These are phyloP conservation scores for Waltergamsia citrina DNA, from an alignment of 2,329 filamentous ascomycete genomes.

Conservation along the genomic window DNA sequence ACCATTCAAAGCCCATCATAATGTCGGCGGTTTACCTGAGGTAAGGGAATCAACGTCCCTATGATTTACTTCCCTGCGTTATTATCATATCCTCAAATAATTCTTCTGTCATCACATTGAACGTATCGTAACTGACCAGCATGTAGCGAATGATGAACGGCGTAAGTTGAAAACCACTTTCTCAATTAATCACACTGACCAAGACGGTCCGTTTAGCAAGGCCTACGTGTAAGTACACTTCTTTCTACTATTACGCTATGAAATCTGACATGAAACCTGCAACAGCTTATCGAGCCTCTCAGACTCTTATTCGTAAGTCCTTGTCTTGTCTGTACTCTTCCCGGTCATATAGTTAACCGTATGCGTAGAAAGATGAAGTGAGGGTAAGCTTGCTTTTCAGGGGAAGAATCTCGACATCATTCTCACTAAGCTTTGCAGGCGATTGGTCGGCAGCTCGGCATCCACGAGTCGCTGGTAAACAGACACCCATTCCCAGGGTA, in stretches of 20 bases:
- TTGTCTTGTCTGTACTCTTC: no score
- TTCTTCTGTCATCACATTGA: neutral
- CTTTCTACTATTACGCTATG: neutral
- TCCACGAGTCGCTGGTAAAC: slow-evolving; percentile 15
- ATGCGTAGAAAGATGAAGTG: slow-evolving; percentile 3
- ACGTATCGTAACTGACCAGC: neutral
- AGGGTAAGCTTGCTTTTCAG: no score
- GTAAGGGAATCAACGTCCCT: no score
- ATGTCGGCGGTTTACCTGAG: slow-evolving; percentile 59
- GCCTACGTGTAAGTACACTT: slow-evolving; percentile 2
- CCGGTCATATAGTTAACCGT: no score
- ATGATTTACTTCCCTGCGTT: no score
- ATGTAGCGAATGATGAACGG: slow-evolving; percentile 34
- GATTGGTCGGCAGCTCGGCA: slow-evolving; percentile 15
- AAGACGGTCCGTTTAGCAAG: slow-evolving; percentile 1
- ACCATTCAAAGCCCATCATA: slow-evolving; percentile 30
- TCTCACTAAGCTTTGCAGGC: slow-evolving; percentile 9
- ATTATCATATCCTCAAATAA: no score
- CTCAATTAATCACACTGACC: slow-evolving; percentile 23
- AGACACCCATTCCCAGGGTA: slow-evolving; percentile 15
- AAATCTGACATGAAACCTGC: neutral
- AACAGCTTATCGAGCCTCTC: slow-evolving; percentile 4
- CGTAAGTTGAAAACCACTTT: slow-evolving; percentile 18
- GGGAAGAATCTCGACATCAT: neutral
- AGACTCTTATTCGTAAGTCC: neutral